Evolutionary conservation across 306 rosid species (phyloP).

Genomic region (Cyamopsis tetragonoloba): DNA sequence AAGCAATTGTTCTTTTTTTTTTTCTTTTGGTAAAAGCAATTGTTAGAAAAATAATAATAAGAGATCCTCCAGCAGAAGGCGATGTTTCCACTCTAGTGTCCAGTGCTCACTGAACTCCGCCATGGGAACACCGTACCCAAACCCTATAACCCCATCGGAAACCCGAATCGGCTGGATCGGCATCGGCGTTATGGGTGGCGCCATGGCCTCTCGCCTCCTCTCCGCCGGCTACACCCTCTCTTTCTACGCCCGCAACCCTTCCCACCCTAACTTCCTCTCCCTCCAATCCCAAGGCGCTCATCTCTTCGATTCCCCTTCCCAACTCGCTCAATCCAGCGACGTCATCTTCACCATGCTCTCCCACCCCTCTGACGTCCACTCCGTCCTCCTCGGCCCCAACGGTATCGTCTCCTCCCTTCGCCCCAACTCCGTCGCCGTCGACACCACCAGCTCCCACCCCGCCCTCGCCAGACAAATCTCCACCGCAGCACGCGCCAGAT

Average conservation of each 20-base stretch:
- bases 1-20: too few relatives aligned
- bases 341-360: slow-evolving; percentile 72
- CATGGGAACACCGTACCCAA: slow-evolving; percentile 59
- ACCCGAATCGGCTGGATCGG: slow-evolving; percentile 80
- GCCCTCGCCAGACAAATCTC: slow-evolving; percentile 58
- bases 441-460: slow-evolving; percentile 76
- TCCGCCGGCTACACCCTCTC: slow-evolving; percentile 66
- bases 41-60: too few relatives aligned
- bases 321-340: slow-evolving; percentile 47
- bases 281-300: slow-evolving; percentile 57
- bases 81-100: too few relatives aligned
- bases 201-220: slow-evolving; percentile 83
- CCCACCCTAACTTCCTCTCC: slow-evolving; percentile 41
- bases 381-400: slow-evolving; percentile 31
- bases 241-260: slow-evolving; percentile 72
- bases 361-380: slow-evolving; percentile 72
- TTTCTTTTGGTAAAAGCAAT: too few relatives aligned
- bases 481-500: slow-evolving; percentile 31
- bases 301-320: slow-evolving; percentile 38
- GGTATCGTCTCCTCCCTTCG: slow-evolving; percentile 43
- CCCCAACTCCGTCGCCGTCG: slow-evolving; percentile 53
- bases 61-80: too few relatives aligned
- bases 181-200: slow-evolving; percentile 77
- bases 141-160: slow-evolving; percentile 36
- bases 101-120: too few relatives aligned